A percentile compares a stretch with the other conserved stretches of the same genome.
Evolutionary conservation across 2,329 filamentous ascomycete species (phyloP).

Genomic region (Epichloe uncinata): DNA sequence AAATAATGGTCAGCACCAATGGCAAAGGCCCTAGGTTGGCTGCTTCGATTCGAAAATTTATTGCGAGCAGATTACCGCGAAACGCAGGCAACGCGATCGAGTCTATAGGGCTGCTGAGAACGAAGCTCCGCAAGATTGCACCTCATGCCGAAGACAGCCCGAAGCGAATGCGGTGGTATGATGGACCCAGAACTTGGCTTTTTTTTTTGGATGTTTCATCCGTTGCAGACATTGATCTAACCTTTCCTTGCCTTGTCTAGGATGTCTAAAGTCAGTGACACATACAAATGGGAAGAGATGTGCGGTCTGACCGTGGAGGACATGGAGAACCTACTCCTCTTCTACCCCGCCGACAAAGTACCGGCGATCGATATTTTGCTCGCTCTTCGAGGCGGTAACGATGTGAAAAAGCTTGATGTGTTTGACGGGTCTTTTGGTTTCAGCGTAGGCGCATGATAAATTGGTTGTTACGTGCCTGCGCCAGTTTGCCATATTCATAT

Average conservation of each 20-base stretch:
- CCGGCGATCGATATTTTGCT: conserved; percentile 42
- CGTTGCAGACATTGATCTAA: not conserved
- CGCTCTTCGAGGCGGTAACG: conserved; percentile 35
- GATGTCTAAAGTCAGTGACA: conserved; percentile 88
- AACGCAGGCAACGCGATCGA: conserved; percentile 79
- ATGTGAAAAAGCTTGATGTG: conserved; percentile 34
- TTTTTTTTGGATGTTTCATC: not conserved
- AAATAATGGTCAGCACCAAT: conserved; percentile 98
- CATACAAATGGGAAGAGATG: conserved; percentile 73
- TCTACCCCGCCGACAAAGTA: conserved; percentile 48
- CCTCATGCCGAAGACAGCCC: conserved; percentile 60
- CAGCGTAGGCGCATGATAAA: conserved; percentile 30
- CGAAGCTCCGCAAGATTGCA: conserved; percentile 64
- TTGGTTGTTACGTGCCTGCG: not conserved
- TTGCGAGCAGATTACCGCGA: conserved; percentile 60
- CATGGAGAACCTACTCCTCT: conserved; percentile 71
- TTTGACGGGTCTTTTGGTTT: conserved; percentile 49
- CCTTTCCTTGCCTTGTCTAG: conserved; percentile 25
- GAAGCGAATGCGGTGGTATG: conserved; percentile 81
- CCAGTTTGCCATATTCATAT: not conserved
- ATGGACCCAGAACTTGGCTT: conserved; percentile 6
- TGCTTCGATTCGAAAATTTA: conserved; percentile 70
- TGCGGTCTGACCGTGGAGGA: conserved; percentile 70
- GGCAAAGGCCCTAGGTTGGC: conserved; percentile 89
- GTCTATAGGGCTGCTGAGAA: conserved; percentile 67